These are phyloP conservation scores for Aspergillus sp. DNA, from an alignment of 2,329 filamentous ascomycete species.

Conservation along the genomic window DNA sequence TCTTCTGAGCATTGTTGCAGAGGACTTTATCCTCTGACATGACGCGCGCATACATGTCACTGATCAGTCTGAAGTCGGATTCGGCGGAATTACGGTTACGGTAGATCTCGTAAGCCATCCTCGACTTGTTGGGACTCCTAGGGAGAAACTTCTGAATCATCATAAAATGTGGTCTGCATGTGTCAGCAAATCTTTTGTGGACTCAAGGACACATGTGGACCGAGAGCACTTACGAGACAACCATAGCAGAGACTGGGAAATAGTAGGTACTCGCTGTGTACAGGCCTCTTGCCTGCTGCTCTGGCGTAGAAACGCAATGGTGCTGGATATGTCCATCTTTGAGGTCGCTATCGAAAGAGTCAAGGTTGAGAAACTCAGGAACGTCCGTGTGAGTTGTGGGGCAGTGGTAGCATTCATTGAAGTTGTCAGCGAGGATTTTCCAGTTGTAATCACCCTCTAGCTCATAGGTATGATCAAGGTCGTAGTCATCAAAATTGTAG, in stretches of 20 bases:
- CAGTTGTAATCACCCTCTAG: constrained; percentile 52
- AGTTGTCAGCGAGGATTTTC: constrained; percentile 55
- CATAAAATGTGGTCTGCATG: constrained; percentile 50
- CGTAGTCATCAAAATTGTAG: constrained; percentile 45
- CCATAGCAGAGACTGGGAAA: constrained; percentile 25
- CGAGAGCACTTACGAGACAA: constrained; percentile 20
- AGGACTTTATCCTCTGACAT: constrained; percentile 58
- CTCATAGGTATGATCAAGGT: constrained; percentile 49
- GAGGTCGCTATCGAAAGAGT: constrained; percentile 47
- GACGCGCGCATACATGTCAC: constrained; percentile 54
- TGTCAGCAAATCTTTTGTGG: constrained; percentile 15
- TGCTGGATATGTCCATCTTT: constrained; percentile 46
- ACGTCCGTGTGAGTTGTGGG: constrained; percentile 53
- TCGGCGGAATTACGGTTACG: constrained; percentile 53
- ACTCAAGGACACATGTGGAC: background rate
- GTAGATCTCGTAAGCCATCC: constrained; percentile 57
- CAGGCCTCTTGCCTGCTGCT: constrained; percentile 43
- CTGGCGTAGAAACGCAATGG: constrained; percentile 40
- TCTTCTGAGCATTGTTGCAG: constrained; percentile 52
- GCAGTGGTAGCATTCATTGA: constrained; percentile 59
- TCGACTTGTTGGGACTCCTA: constrained; percentile 41
- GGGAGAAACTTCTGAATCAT: constrained; percentile 58
- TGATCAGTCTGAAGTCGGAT: constrained; percentile 50
- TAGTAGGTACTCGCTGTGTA: constrained; percentile 27
- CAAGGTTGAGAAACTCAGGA: constrained; percentile 48